phyloP scores from a whole-genome alignment of 2,329 filamentous ascomycete genomes.

The Diaporthe eres region DNA sequence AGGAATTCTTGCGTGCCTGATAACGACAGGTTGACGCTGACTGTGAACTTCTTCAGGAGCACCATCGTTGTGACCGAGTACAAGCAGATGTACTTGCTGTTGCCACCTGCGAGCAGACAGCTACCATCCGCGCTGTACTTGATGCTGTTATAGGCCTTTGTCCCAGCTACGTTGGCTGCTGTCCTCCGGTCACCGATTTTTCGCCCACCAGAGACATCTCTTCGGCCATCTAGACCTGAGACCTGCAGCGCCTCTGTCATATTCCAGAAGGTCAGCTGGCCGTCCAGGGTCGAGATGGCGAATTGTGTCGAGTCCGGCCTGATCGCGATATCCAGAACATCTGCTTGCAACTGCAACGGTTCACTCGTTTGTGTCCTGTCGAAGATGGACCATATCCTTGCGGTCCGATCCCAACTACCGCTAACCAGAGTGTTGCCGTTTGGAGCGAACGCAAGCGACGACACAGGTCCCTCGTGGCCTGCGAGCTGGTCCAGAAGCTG shows the following conservation, averaged over 20 bases:
- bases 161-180: conserved; percentile 90
- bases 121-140: conserved; percentile 93
- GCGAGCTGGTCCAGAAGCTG: conserved; percentile 92
- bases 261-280: conserved; percentile 95
- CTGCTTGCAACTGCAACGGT: conserved; percentile 90
- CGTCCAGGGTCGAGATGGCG: conserved; percentile 92
- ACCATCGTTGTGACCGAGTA: conserved; percentile 96
- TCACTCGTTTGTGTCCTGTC: conserved; percentile 94
- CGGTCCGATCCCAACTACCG: conserved; percentile 97
- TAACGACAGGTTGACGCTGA: conserved; percentile 94
- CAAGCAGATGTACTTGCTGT: conserved; percentile 98
- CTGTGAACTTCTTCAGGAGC: conserved; percentile 93
- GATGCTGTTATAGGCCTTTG: conserved; percentile 90
- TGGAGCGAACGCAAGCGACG: conserved; percentile 88
- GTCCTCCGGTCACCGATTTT: conserved; percentile 90
- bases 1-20: conserved; percentile 97
- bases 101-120: conserved; percentile 90
- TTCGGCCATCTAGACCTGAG: conserved; percentile 87
- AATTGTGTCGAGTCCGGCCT: conserved; percentile 93
- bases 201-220: conserved; percentile 93
- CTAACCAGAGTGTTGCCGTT: conserved; percentile 88
- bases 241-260: conserved; percentile 90
- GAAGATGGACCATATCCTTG: conserved; percentile 97
- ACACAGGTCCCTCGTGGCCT: conserved; percentile 95
- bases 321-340: conserved; percentile 88